These are phyloP conservation scores for Candida khao-thaluensis DNA, from an alignment of 805 yeast species.

Conservation along the genomic window DNA sequence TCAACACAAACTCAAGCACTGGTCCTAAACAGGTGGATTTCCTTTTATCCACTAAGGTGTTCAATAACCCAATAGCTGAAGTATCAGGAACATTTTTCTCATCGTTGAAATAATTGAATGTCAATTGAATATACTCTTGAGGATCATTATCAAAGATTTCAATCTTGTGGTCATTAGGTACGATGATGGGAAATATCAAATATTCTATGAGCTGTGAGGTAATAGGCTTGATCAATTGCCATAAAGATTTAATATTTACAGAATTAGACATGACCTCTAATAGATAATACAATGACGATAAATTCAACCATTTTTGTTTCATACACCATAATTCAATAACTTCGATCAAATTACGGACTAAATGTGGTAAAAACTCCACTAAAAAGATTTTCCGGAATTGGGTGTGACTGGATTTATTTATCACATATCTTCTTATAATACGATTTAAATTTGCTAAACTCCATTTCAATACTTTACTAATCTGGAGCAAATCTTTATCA, in stretches of 20 bases:
- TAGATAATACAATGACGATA: slow-evolving; percentile 61
- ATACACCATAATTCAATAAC: slow-evolving; percentile 75
- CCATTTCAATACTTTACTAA: slow-evolving; percentile 74
- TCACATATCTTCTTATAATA: slow-evolving; percentile 69
- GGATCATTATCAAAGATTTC: slow-evolving; percentile 86
- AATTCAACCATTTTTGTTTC: slow-evolving; percentile 65
- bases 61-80: slow-evolving; percentile 74
- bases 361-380: slow-evolving; percentile 66
- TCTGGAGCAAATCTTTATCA: slow-evolving; percentile 59
- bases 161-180: slow-evolving; percentile 64
- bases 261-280: slow-evolving; percentile 55
- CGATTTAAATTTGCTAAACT: slow-evolving; percentile 74
- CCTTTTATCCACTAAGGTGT: slow-evolving; percentile 69
- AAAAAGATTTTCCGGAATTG: slow-evolving; percentile 57
- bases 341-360: slow-evolving; percentile 60
- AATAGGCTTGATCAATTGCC: slow-evolving; percentile 67
- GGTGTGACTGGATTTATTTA: slow-evolving; percentile 52
- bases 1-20: slow-evolving; percentile 58
- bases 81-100: slow-evolving; percentile 67
- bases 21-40: slow-evolving; percentile 56
- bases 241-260: slow-evolving; percentile 52
- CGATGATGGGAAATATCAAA: slow-evolving; percentile 72
- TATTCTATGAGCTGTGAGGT: slow-evolving; percentile 63
- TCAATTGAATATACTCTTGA: slow-evolving; percentile 76
- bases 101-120: slow-evolving; percentile 42